Base-by-base conservation (phyloP, 345 rosid genomes). In the Hypericum androsaemum region DNA sequence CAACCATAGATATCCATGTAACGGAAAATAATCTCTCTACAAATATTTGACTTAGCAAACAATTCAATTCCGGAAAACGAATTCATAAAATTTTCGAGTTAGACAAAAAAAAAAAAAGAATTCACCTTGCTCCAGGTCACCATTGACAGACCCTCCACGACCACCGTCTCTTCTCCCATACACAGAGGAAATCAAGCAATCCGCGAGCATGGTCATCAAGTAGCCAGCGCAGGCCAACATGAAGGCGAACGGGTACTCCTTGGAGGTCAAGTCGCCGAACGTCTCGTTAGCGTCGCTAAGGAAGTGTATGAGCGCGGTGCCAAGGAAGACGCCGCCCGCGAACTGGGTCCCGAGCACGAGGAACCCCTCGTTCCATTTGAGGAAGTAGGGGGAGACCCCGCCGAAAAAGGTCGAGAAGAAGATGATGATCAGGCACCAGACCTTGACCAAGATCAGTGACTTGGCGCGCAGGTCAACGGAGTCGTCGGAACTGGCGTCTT, bases 221-320 rank as follows among this genome's bases (percentile, higher is more conserved):
- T 74, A 88, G 14, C 95, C 97, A 64, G 67, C 71, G 65, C 82
- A 69, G 16, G 92, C 95, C 73, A 88, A 63, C 97, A 88, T 79
- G 56, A 66, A 88, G 5, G 95, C 95, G 58, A 88, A 85, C 50
- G 97, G 97, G 72, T 88, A 85, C 49, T 68, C 69, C 37, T 71
- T 61, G 0, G 13, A 41, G 0, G 80, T 71, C 83, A 84, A 77
- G 40, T 79, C 80, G n/a, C 41, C 58, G 38, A 89, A 86, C 14
- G 84, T 83, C 60, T 84, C 80, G 48, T 80, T 77, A 3, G 95
- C 81, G 60, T 89, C 95, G 6, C 79, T 66, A 63, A 86, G 62
- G 62, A 86, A 89, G 59, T 87, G 95, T 90, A 89, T 86, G 80
- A 80, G 16, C 39, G 81, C 89, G 8, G 97, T 86, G 32, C 80